These are phyloP conservation scores for Fraxinus sp. DNA, from an alignment of 305 asterid species.

Conservation along the genomic window DNA sequence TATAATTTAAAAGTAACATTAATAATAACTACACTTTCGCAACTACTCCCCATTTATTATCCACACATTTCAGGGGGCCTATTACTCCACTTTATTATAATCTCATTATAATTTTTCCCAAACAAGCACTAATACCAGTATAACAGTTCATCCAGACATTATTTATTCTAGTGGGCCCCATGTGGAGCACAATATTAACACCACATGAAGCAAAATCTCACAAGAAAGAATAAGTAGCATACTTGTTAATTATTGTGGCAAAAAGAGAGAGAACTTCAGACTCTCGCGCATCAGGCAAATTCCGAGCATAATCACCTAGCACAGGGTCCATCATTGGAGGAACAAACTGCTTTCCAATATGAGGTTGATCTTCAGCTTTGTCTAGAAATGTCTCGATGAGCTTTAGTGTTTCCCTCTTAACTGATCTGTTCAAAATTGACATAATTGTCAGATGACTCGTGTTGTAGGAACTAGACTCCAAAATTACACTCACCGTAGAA, in stretches of 20 bases:
- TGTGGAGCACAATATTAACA: not conserved
- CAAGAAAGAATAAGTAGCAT: constrained; percentile 24
- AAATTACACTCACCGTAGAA: constrained; percentile 60
- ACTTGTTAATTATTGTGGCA: constrained; percentile 97
- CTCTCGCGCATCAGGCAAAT: constrained; percentile 97
- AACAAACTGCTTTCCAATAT: constrained; percentile 87
- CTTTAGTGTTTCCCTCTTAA: constrained; percentile 93
- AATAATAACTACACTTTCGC: not conserved
- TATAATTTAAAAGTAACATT: not conserved
- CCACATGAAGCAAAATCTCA: constrained; percentile 2
- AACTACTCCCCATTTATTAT: not conserved
- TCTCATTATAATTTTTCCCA: not conserved
- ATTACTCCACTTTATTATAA: not conserved
- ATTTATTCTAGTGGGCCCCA: not conserved
- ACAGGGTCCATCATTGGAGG: constrained; percentile 99
- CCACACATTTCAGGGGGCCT: not conserved
- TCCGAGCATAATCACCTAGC: constrained; percentile 91
- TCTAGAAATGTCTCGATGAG: constrained; percentile 96
- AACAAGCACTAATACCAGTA: not conserved
- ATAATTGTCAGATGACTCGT: not conserved
- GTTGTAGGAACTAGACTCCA: not conserved
- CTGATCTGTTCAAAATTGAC: constrained; percentile 60
- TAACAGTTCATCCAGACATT: not conserved
- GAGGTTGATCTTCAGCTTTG: constrained; percentile 92
- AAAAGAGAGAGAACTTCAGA: constrained; percentile 97